Percentiles rank a stretch among this genome's conserved stretches.
Conservation (phyloP, 1,284 basidiomycete genomes). For the Malassezia pachydermatis region DNA sequence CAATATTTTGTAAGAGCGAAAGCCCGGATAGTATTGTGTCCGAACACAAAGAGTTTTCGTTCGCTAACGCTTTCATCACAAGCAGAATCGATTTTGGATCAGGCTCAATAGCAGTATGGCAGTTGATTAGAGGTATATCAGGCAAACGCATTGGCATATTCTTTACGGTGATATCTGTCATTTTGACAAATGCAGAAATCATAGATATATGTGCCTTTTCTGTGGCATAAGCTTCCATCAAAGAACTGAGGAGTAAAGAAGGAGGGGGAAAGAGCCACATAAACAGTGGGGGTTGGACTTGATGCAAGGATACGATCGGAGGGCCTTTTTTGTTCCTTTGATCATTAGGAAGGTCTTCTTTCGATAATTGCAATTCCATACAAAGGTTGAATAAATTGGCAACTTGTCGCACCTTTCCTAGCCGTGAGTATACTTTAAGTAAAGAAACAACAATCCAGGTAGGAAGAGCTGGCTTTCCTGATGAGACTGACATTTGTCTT, state of each 20-base stretch:
- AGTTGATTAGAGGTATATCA: neutral
- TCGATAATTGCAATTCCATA: neutral
- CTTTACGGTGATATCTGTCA: neutral
- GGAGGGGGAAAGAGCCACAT: neutral
- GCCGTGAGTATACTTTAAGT: constrained; percentile 9
- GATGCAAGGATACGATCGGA: neutral
- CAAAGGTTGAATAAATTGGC: neutral
- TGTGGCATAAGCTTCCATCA: neutral
- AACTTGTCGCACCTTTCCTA: neutral
- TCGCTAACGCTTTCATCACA: constrained; percentile 2
- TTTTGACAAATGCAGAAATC: neutral
- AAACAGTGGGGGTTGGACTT: neutral
- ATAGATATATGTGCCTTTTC: neutral
- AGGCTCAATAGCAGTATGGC: constrained; percentile 1
- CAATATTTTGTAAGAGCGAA: neutral
- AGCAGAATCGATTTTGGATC: constrained; percentile 2
- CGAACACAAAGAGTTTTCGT: neutral
- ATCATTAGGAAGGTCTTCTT: neutral
- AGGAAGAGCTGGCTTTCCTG: neutral
- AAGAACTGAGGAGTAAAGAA: neutral
- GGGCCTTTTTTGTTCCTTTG: neutral
- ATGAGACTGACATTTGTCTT: neutral
- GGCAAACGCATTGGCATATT: too few relatives aligned
- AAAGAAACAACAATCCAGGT: constrained; percentile 7
- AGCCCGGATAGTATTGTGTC: neutral